phyloP scores from a whole-genome alignment of 352 stramenopile genomes.

The Phytopythium mirpurense region DNA sequence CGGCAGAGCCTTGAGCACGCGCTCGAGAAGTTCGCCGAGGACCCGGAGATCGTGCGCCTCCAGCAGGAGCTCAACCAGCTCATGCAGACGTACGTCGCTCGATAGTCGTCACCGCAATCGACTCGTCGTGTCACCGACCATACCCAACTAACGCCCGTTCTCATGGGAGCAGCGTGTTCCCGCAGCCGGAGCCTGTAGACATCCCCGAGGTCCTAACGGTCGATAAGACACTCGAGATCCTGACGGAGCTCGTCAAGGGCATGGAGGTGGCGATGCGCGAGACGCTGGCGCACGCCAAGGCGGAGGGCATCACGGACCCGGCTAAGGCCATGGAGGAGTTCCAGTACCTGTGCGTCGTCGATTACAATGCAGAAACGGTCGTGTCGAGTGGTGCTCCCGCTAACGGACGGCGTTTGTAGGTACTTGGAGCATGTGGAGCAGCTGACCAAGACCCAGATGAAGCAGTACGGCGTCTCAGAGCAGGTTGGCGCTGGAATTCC shows the following conservation, averaged over 20 bases:
- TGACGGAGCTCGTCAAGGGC: slow-evolving; percentile 54
- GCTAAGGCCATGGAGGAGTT: slow-evolving; percentile 73
- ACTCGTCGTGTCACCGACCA: too few species aligned
- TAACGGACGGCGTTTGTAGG: slow-evolving; percentile 5
- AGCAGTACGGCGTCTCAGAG: slow-evolving; percentile 51
- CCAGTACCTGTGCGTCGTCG: slow-evolving; percentile 43
- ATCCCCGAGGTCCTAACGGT: slow-evolving; percentile 63
- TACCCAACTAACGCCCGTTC: too few species aligned
- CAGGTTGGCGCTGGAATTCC: slow-evolving; percentile 22
- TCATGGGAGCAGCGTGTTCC: slow-evolving; percentile 42
- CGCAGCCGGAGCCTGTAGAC: slow-evolving; percentile 38
- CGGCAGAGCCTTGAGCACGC: slow-evolving; percentile 51
- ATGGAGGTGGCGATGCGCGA: slow-evolving; percentile 81
- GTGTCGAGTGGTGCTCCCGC: neutral
- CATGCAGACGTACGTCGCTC: slow-evolving; percentile 39
- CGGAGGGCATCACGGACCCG: slow-evolving; percentile 68
- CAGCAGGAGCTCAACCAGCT: slow-evolving; percentile 64
- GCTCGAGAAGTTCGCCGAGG: slow-evolving; percentile 55
- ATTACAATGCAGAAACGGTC: neutral
- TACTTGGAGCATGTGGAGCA: slow-evolving; percentile 72
- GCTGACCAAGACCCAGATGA: slow-evolving; percentile 62
- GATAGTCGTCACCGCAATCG: neutral
- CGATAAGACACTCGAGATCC: slow-evolving; percentile 64
- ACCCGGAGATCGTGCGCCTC: slow-evolving; percentile 51
- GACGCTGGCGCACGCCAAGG: slow-evolving; percentile 61